Conservation (phyloP, 169 alveolate species). For the Plasmodium knowlesi region DNA sequence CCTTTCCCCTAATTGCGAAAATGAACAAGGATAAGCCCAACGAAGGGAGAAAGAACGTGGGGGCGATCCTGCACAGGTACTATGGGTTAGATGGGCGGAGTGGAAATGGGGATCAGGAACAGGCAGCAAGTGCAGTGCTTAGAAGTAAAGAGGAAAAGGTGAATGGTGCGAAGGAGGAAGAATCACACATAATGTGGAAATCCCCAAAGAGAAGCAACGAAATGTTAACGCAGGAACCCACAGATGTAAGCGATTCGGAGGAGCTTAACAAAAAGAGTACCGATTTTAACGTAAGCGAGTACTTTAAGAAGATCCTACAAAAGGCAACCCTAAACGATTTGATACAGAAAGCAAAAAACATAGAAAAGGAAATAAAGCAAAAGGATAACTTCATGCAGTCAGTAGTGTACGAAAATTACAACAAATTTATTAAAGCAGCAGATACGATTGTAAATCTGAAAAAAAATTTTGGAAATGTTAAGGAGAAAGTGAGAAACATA, state of each 20-base stretch:
- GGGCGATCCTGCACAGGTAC: constrained; percentile 26
- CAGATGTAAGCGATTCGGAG: not conserved
- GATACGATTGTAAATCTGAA: constrained; percentile 87
- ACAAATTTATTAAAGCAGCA: constrained; percentile 90
- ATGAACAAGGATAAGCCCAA: not conserved
- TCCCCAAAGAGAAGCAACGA: not conserved
- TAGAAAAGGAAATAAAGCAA: constrained; percentile 73
- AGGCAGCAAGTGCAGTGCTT: not conserved
- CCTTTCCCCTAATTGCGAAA: not conserved
- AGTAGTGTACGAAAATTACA: constrained; percentile 91
- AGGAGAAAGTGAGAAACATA: constrained; percentile 55
- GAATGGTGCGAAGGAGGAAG: too few relatives aligned
- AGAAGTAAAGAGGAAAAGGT: too few relatives aligned
- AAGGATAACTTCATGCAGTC: constrained; percentile 88
- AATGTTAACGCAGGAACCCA: not conserved
- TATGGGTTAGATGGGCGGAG: constrained; percentile 20
- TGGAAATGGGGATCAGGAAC: not conserved
- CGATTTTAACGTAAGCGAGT: constrained; percentile 61
- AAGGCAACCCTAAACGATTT: constrained; percentile 50
- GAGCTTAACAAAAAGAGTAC: constrained; percentile 36
- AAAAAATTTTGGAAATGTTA: constrained; percentile 70
- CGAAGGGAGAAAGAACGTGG: constrained; percentile 44
- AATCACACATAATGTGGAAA: not conserved
- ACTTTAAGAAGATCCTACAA: constrained; percentile 68
- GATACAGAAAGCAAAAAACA: constrained; percentile 32